Evolutionary conservation across 1,139 yeast species (phyloP), one percentile per base, ranked within the genome.

Genomic region (Zygosaccharomyces sapae): DNA sequence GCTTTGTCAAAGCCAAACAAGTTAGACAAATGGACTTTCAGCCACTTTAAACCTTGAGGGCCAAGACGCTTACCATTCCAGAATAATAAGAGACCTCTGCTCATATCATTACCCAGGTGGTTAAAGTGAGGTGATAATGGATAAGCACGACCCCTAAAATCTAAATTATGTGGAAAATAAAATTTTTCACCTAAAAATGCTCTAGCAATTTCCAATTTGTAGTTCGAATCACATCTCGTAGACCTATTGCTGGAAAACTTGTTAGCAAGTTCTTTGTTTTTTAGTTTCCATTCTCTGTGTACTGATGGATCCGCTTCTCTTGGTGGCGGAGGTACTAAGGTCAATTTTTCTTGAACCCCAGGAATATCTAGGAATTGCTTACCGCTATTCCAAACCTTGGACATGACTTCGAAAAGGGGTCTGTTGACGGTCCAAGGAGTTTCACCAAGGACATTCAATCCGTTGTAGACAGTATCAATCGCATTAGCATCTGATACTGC

Each of bases 111-210:
- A 55, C 97, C 97, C 56, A 92, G 73, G 67, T 92, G 97, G 52
- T 79, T 79, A 54, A 80, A 71, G 57, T 79, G 81, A 2, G 95
- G 95, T 1, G 96, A 83, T 41, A 92, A 70, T 3, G 98, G 97
- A 63, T 92, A 92, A 0, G 97, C 96, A 60, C 98, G 81, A 5
- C 98, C 98, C 67, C 98, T 77, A 65, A 90, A 90, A 67, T 92
- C 98, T 46, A 92, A 73, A 59, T 89, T 89, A 65, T 92, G 97
- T 4, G 98, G 97, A 71, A 90, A 87, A 66, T 81, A 90, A 61
- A 92, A 81, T 62, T 86, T 83, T 67, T 92, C 98, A 19, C 94
- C 94, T 35, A 83, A 71, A 58, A 83, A 88, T 0, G 96, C 97
- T 57, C 98, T 77, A 0, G 98, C 97, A 64, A 92, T 89, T 66